Conservation (phyloP, 257 asterid species). For the Gynochthodes officinalis region DNA sequence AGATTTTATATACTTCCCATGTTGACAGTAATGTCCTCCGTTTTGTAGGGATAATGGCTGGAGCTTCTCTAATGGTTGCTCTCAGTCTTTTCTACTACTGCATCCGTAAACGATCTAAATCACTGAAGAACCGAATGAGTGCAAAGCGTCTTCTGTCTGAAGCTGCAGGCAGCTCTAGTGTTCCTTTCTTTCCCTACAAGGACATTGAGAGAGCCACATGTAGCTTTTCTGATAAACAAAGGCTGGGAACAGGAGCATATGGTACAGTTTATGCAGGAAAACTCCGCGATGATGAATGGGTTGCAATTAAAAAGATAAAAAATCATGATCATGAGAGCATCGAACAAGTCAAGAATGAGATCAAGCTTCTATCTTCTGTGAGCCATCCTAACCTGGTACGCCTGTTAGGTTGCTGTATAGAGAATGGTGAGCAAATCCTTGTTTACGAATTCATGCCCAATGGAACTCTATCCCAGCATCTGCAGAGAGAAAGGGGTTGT, state of each 20-base stretch:
- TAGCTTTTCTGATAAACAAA: slow-evolving; percentile 61
- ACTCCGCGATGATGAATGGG: slow-evolving; percentile 66
- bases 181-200: slow-evolving; percentile 59
- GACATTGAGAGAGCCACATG: slow-evolving; percentile 80
- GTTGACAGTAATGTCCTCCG: neutral
- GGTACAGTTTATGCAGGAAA: slow-evolving; percentile 94
- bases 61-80: slow-evolving; percentile 47
- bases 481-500: slow-evolving; percentile 59
- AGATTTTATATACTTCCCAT: neutral
- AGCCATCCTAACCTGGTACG: slow-evolving; percentile 94
- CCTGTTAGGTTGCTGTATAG: slow-evolving; percentile 85
- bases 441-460: slow-evolving; percentile 86
- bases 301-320: slow-evolving; percentile 72
- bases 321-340: slow-evolving; percentile 59
- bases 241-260: slow-evolving; percentile 91
- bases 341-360: slow-evolving; percentile 85
- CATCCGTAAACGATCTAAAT: slow-evolving; percentile 42
- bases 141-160: slow-evolving; percentile 60
- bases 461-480: slow-evolving; percentile 87
- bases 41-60: slow-evolving; percentile 56
- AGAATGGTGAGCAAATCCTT: slow-evolving; percentile 82
- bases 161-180: slow-evolving; percentile 64
- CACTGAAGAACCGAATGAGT: slow-evolving; percentile 39
- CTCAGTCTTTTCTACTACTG: slow-evolving; percentile 39
- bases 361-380: slow-evolving; percentile 80